A percentile compares a stretch with the other conserved stretches of the same genome.
phyloP scores from a whole-genome alignment of 768 basidiomycete species.

The Mrakia gelida region DNA sequence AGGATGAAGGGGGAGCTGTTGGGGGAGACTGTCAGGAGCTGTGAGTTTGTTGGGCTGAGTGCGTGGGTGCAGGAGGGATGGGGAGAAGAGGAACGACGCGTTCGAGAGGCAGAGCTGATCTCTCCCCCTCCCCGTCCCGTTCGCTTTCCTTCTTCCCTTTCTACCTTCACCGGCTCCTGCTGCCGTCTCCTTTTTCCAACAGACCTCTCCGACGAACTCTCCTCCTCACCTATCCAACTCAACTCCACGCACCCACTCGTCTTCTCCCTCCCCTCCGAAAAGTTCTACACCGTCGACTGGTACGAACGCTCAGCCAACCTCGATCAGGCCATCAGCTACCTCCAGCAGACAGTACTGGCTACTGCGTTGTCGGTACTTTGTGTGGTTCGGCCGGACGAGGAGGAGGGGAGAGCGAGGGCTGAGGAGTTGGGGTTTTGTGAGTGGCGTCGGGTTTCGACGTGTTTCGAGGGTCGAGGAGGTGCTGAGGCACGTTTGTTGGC shows the following conservation, averaged over 20 bases:
- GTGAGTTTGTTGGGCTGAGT: neutral
- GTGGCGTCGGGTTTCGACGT: neutral
- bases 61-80: no score
- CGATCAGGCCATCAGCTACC: neutral
- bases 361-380: slow-evolving; percentile 18
- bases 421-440: slow-evolving; percentile 14
- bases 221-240: neutral
- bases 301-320: neutral
- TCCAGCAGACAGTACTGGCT: neutral
- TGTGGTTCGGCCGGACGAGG: neutral
- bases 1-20: neutral
- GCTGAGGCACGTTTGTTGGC: no score
- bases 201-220: neutral
- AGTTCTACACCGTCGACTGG: neutral
- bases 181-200: neutral
- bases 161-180: no score
- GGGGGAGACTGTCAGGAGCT: neutral
- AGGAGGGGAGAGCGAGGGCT: neutral
- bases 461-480: no score
- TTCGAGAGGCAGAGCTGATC: neutral
- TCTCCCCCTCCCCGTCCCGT: no score
- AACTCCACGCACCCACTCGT: neutral
- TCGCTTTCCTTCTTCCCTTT: neutral
- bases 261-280: neutral
- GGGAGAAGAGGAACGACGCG: no score